These are phyloP conservation scores for Fusarium sulawesiense DNA, from an alignment of 2,329 filamentous ascomycete species.

Conservation along the genomic window DNA sequence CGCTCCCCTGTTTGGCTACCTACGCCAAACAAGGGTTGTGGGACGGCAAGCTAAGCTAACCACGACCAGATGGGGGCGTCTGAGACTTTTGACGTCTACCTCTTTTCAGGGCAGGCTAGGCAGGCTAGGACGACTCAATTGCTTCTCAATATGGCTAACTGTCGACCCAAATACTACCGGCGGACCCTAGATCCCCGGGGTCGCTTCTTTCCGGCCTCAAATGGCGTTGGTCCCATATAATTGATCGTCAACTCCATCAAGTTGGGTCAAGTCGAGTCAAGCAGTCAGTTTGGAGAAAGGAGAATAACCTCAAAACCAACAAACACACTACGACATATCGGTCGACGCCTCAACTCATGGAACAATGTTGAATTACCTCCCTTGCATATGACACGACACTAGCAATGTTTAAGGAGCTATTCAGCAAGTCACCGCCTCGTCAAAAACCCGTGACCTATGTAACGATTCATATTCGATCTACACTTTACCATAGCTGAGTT, in stretches of 20 bases:
- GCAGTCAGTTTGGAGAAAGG: slow-evolving; percentile 18
- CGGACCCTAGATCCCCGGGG: slow-evolving; percentile 32
- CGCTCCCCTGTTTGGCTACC: slow-evolving; percentile 43
- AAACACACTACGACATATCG: slow-evolving; percentile 26
- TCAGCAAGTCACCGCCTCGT: slow-evolving; percentile 12
- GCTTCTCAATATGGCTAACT: slow-evolving; percentile 35
- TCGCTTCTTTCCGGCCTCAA: slow-evolving; percentile 40
- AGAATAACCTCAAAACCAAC: slow-evolving; percentile 29
- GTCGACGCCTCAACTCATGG: slow-evolving; percentile 17
- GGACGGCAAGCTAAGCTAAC: slow-evolving; percentile 20
- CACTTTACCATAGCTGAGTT: slow-evolving; percentile 3
- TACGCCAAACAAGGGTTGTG: slow-evolving; percentile 36
- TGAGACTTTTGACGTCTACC: slow-evolving; percentile 37
- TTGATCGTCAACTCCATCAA: slow-evolving; percentile 23
- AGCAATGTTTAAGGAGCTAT: slow-evolving; percentile 13
- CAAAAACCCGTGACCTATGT: slow-evolving; percentile 14
- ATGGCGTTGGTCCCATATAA: slow-evolving; percentile 30
- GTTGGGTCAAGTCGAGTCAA: slow-evolving; percentile 9
- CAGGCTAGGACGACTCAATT: slow-evolving; percentile 26
- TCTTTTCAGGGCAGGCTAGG: slow-evolving; percentile 22
- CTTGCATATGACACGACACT: slow-evolving; percentile 36
- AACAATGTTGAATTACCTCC: slow-evolving; percentile 18
- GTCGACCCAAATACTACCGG: slow-evolving; percentile 4
- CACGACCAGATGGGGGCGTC: slow-evolving; percentile 17
- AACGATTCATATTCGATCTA: slow-evolving; percentile 30